Evolutionary conservation across 164 flowering plant species (phyloP), one percentile per base, ranked within the genome.

Genomic region (Vitis rupestris): DNA sequence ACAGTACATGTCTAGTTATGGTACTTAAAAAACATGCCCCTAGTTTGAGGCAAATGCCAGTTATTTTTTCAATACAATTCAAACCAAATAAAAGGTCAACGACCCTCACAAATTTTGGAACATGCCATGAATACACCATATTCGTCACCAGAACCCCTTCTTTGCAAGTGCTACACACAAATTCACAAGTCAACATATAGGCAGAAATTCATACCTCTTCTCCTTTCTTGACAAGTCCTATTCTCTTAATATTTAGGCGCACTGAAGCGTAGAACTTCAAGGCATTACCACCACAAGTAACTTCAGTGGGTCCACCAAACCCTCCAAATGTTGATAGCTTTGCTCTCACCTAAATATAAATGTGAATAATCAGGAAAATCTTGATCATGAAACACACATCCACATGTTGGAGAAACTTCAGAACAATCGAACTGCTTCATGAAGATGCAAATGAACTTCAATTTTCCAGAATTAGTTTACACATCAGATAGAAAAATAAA

Each of bases 281-380:
- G 67, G 99, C 99, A 82, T 96, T 96, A 14, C 99, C 99, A 50
- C 98, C 98, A 73, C 97, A 93, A 19, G 99, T 93, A 66, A 89
- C 91, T 86, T 96, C 98, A 66, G 82, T 58, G 51, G 97, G 91
- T 13, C 92, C 97, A 67, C 89, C 94, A 78, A 82, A 90, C 62
- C 88, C 87, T 70, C 91, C 97, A 80, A 90, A 91, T 71, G 93
- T 89, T 63, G 91, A 82, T 48, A 91, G 78, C 78, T 91, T 93
- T 68, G 98, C 55, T 70, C 99, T 80, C 54, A 93, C 89, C 99
- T 95, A 78, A 59, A 78, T 9, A 52, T 5, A 65, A 37, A 71
- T 66, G 14, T 30, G 54, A 62, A 14, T 19, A 9, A 64, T 44
- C 12, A 30, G 56, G 67, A 48, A 54, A 14, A 8, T 17, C 16